These are phyloP conservation scores for Saccharomyces jurei DNA, from an alignment of 805 yeast species.

Conservation along the genomic window DNA sequence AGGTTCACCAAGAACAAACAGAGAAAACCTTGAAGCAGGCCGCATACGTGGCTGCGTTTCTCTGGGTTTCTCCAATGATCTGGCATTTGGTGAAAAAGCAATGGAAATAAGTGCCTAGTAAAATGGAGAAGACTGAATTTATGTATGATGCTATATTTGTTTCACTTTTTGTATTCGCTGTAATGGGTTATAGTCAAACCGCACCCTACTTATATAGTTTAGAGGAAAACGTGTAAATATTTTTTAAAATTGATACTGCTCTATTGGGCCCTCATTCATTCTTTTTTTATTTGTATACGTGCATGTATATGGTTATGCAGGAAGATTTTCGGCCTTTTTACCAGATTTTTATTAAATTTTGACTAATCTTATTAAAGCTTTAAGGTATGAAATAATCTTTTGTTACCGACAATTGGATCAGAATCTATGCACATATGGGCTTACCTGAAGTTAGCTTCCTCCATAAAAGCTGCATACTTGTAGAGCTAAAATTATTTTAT, in stretches of 20 bases:
- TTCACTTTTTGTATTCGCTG: neutral
- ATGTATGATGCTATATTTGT: neutral
- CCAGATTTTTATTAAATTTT: neutral
- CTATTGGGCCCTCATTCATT: neutral
- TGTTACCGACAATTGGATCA: neutral
- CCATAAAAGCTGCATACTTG: conserved; percentile 9
- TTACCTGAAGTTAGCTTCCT: conserved; percentile 3
- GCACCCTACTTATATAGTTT: neutral
- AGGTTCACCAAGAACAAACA: conserved; percentile 55
- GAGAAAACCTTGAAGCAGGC: conserved; percentile 52
- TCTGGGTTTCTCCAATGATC: conserved; percentile 38
- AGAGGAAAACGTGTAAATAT: neutral
- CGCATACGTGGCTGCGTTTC: conserved; percentile 53
- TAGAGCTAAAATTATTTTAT: conserved; percentile 9
- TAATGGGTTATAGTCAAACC: neutral
- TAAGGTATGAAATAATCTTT: neutral
- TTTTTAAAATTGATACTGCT: neutral
- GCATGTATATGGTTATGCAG: neutral
- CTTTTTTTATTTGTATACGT: neutral
- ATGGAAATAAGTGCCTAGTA: conserved; percentile 20
- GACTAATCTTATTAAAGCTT: neutral
- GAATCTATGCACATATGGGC: neutral
- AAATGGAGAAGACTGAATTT: neutral
- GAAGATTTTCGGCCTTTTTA: neutral
- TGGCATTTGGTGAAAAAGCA: conserved; percentile 30